Base-by-base conservation (phyloP, 129 eudicot genomes). In the Chrysanthemum lavandulifolium region DNA sequence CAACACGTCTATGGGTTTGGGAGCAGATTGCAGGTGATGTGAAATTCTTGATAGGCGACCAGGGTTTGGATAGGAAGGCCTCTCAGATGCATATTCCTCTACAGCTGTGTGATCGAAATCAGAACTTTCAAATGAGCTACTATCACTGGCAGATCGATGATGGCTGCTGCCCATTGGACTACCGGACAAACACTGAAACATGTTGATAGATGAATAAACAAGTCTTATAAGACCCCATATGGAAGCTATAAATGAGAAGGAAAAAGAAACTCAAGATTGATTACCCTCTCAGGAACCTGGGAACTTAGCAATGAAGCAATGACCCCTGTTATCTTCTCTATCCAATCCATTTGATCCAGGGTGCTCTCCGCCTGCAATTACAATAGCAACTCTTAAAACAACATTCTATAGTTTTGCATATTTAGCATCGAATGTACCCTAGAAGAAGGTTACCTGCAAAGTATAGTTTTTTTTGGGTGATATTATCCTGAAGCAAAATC, bases 271-370 rank as follows among this genome's bases (percentile, higher is more conserved):
- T 55, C 52, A n/a, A 19, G 71, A 47, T 9, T 57, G 65, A 61
- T 83, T 86, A 93, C 98, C 92, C 92, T 86, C 76, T 93, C 98
- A 61, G 98, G 92, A 76, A 91, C 81, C 81, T 93, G 97, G 61
- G 98, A 93, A 80, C 97, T 93, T 72, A 93, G 78, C 67, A 92
- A 79, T 13, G 98, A 93, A 33, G 98, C 98, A 74, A 93, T 93
- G 67, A 93, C 98, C 51, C 98, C 98, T 23, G 98, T 93, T 76
- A 93, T 93, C 86, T 93, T 93, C 77, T 93, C 98, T 64, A 93
- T 90, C 98, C 98, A 93, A 74, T 93, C 98, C 98, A 93, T 93
- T 72, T 93, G 98, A 82, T 93, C 98, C 78, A 90, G 79, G 70
- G 98, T 92, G 83, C 98, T 93, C 71, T 93, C 98, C 21, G 98